These are phyloP conservation scores for Mycena sp. DNA, from an alignment of 1,284 basidiomycete species.

Conservation along the genomic window DNA sequence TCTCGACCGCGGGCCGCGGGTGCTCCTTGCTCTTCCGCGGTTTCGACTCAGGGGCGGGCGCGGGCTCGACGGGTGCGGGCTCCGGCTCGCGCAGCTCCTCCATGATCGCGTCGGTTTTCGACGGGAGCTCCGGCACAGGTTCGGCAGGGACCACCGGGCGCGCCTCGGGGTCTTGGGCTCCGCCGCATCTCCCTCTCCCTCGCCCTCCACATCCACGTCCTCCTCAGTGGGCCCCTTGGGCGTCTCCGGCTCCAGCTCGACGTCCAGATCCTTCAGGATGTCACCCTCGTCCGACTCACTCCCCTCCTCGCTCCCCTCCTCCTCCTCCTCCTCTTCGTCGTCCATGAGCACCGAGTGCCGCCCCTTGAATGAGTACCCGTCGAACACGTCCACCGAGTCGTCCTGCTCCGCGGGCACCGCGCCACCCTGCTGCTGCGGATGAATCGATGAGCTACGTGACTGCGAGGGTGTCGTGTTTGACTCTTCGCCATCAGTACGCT, in stretches of 20 bases:
- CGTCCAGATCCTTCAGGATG: constrained; percentile 21
- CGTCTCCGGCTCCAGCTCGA: constrained; percentile 26
- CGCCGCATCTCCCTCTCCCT: constrained; percentile 45
- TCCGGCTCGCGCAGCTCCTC: constrained; percentile 26
- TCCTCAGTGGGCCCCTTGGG: constrained; percentile 47
- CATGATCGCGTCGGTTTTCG: constrained; percentile 22
- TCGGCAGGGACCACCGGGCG: constrained; percentile 57
- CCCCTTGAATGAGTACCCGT: constrained; percentile 90
- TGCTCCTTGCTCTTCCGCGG: constrained; percentile 31
- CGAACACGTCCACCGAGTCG: constrained; percentile 78
- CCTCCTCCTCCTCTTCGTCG: constrained; percentile 66
- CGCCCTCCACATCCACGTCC: constrained; percentile 43
- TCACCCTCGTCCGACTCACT: constrained; percentile 48
- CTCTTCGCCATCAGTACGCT: constrained; percentile 78
- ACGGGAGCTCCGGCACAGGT: constrained; percentile 33
- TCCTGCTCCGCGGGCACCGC: constrained; percentile 43
- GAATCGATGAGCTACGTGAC: constrained; percentile 74
- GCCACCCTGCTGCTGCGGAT: constrained; percentile 45
- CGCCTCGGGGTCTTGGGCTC: constrained; percentile 83
- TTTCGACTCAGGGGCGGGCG: constrained; percentile 14
- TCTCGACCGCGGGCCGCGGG: constrained; percentile 29
- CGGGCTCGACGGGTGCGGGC: not conserved
- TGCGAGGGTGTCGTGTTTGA: constrained; percentile 75
- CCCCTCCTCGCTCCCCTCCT: constrained; percentile 50
- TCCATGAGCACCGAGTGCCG: constrained; percentile 81